phyloP scores from a whole-genome alignment of 2,329 filamentous ascomycete species.

The Pseudogymnoascus sp. region DNA sequence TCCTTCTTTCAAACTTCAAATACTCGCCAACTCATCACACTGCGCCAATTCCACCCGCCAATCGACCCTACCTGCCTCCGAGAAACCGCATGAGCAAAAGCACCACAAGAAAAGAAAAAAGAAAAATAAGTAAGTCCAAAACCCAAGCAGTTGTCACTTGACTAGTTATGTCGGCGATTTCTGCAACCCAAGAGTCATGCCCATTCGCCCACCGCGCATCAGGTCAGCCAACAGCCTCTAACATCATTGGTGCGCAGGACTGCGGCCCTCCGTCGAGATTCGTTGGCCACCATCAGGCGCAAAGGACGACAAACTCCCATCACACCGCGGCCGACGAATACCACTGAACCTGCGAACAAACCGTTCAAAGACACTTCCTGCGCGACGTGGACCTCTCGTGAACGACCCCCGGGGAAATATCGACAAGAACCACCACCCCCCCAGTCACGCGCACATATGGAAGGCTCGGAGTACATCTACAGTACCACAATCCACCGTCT shows the following conservation, averaged over 20 bases:
- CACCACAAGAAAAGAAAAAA: not conserved
- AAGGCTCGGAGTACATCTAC: not conserved
- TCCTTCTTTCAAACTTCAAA: not conserved
- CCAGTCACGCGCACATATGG: not conserved
- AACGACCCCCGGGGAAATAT: not conserved
- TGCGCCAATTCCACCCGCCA: not conserved
- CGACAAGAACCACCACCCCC: not conserved
- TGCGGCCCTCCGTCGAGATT: not conserved
- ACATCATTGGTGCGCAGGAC: slow-evolving; percentile 2
- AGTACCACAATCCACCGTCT: not conserved
- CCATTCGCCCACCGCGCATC: not conserved
- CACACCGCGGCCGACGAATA: not conserved
- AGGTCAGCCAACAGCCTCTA: slow-evolving; percentile 12
- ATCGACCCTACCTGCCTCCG: not conserved
- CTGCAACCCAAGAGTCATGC: not conserved
- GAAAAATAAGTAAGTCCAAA: not conserved
- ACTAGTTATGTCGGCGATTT: not conserved
- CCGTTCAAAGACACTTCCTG: not conserved
- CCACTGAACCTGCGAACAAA: not conserved
- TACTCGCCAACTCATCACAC: not conserved
- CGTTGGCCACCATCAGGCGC: not conserved
- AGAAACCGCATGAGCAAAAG: not conserved
- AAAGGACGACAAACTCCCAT: not conserved
- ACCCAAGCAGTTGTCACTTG: not conserved
- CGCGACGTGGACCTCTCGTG: not conserved